A percentile compares a stretch with the other conserved stretches of the same genome.
Conservation (phyloP, 2,329 filamentous ascomycete genomes). For the Fusarium annulatum region DNA sequence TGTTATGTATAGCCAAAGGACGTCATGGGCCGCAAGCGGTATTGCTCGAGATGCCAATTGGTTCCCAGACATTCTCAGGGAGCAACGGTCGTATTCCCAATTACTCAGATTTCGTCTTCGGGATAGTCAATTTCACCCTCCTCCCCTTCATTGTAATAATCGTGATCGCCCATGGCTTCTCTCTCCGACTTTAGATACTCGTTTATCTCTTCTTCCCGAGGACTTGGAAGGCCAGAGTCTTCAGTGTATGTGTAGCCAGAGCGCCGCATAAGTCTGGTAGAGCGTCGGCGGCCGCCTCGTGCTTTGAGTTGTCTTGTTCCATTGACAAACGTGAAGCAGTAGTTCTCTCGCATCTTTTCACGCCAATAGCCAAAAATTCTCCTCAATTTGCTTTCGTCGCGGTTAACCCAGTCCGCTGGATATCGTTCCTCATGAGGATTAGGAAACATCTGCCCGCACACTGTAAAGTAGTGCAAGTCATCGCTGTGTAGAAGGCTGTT, state of each 20-base stretch:
- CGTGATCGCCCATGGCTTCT: not conserved
- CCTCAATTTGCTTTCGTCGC: not conserved
- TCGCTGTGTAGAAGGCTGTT: not conserved
- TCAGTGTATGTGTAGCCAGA: too few relatives aligned
- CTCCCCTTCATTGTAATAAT: not conserved
- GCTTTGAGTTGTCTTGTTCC: not conserved
- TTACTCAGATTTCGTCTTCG: not conserved
- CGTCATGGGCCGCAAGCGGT: not conserved
- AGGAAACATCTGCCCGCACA: not conserved
- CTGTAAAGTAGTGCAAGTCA: not conserved
- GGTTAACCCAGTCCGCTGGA: not conserved
- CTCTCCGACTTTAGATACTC: not conserved
- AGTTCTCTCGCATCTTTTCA: not conserved
- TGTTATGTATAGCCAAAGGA: accelerated
- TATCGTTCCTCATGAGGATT: not conserved
- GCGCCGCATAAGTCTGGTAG: not conserved
- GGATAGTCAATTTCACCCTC: not conserved
- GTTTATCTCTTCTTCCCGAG: not conserved
- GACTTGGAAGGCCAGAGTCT: not conserved
- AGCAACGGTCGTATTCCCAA: not conserved
- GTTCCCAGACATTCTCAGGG: not conserved
- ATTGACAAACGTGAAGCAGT: not conserved
- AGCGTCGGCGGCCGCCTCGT: accelerated
- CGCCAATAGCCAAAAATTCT: not conserved
- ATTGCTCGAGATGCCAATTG: accelerated